Conservation (phyloP, 2,329 filamentous ascomycete genomes). For the Mycosphaerella sp. region DNA sequence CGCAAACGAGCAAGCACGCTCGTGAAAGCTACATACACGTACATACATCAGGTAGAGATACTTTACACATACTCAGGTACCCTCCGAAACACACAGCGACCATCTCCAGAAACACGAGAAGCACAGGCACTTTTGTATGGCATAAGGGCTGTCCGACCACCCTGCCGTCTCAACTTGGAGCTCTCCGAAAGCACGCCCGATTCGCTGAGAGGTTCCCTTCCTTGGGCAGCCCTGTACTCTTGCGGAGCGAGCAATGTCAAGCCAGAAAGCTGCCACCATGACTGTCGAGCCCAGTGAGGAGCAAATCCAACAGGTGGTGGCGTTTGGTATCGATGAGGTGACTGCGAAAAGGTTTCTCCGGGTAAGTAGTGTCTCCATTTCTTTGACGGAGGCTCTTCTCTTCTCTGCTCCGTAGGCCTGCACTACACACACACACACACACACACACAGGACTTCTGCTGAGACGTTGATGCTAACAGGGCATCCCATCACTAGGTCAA, state of each 20-base stretch:
- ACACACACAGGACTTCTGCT: not conserved
- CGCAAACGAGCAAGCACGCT: not conserved
- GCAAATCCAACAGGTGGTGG: constrained; percentile 22
- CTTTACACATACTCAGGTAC: no score
- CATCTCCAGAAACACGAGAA: not conserved
- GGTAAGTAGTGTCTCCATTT: constrained; percentile 14
- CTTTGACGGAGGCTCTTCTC: not conserved
- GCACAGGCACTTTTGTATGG: not conserved
- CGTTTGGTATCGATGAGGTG: constrained; percentile 15
- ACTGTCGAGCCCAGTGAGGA: constrained; percentile 24
- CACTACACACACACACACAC: no score
- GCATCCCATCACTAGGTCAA: constrained; percentile 24
- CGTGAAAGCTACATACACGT: not conserved
- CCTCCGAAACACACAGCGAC: not conserved
- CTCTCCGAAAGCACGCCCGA: not conserved
- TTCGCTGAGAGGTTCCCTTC: not conserved
- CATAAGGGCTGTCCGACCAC: not conserved
- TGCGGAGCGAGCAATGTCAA: constrained; percentile 14
- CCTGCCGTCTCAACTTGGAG: not conserved
- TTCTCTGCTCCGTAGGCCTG: no score
- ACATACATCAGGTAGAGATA: no score
- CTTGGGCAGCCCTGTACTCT: constrained; percentile 1
- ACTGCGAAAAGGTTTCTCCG: constrained; percentile 29
- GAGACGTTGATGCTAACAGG: constrained; percentile 4
- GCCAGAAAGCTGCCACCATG: constrained; percentile 26